Evolutionary conservation across 2,329 filamentous ascomycete species (phyloP), one percentile per base, ranked within the genome.

Genomic region (Cercospora nicotianae): DNA sequence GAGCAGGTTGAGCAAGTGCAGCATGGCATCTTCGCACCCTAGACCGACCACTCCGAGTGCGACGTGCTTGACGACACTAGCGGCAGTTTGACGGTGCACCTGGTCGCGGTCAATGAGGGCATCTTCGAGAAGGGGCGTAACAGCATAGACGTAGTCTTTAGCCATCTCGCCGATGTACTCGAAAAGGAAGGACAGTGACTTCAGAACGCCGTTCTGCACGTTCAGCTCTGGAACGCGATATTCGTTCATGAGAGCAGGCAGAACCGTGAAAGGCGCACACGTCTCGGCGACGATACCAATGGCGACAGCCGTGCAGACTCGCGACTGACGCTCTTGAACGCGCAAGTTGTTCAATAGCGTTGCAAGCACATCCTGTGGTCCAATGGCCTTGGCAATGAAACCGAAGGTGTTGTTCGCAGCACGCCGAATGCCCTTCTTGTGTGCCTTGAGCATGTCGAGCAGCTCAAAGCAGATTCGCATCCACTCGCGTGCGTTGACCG

Each of bases 381-480:
- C 95, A 75, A 99, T 99, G 68, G 95, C 95, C 82, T 99, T 99
- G 78, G 95, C 95, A 76, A 99, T 99, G 86, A 97, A 99, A 79
- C 95, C 95, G 76, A 99, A 99, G 0, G 95, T 99, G 84, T 99
- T 99, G 87, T 99, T 99, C 75, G 95, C 96, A 23, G 95, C 95
- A 80, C 95, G 91, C 72, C 95, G 91, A 74, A 99, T 99, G 72
- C 95, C 96, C 86, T 99, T 99, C 83, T 99, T 99, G 85, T 99
- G 95, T 6, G 95, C 95, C 82, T 99, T 99, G 76, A 99, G 87
- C 95, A 99, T 99, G 81, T 99, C 95, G 31, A 99, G 88, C 64
- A 99, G 85, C 83, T 99, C 95, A 80, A 99, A 99, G 83, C 95
- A 99, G 79, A 99, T 99, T 79, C 95, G 90, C 96, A 99, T 99